Percentiles rank a stretch among this genome's conserved stretches.
Evolutionary conservation across 345 rosid genomes (phyloP).

Genomic region (Populus simonii): DNA sequence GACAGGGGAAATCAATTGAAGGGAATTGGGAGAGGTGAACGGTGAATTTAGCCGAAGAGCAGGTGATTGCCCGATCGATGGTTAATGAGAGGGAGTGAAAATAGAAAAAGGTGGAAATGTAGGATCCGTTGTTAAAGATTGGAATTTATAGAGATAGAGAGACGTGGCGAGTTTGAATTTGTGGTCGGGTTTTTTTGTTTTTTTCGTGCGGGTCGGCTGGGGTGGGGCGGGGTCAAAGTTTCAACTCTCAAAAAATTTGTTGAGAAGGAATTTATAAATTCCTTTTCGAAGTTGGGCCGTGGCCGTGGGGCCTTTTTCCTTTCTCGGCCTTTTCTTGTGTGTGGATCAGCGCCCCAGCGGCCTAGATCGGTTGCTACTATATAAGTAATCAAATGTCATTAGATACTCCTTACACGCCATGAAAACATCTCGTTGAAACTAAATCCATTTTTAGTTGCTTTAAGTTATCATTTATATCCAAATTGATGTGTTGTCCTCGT

Average conservation of each 20-base stretch:
- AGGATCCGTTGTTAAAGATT: background rate
- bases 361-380: too few species aligned
- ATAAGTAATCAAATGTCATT: too few species aligned
- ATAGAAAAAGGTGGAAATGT: background rate
- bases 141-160: background rate
- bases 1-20: background rate
- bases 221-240: background rate
- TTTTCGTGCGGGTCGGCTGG: too few species aligned
- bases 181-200: background rate
- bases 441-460: too few species aligned
- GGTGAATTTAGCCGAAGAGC: background rate
- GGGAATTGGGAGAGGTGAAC: background rate
- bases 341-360: too few species aligned
- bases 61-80: background rate
- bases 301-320: too few species aligned
- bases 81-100: background rate
- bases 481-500: too few species aligned
- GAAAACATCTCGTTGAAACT: too few species aligned
- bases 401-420: too few species aligned
- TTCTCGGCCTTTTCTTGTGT: too few species aligned
- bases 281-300: too few species aligned
- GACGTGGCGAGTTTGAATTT: background rate
- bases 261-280: background rate
- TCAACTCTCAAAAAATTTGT: background rate
- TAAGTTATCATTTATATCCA: too few species aligned